Base-by-base conservation (phyloP, 129 eudicot species). In the Chrysanthemum makinoi region DNA sequence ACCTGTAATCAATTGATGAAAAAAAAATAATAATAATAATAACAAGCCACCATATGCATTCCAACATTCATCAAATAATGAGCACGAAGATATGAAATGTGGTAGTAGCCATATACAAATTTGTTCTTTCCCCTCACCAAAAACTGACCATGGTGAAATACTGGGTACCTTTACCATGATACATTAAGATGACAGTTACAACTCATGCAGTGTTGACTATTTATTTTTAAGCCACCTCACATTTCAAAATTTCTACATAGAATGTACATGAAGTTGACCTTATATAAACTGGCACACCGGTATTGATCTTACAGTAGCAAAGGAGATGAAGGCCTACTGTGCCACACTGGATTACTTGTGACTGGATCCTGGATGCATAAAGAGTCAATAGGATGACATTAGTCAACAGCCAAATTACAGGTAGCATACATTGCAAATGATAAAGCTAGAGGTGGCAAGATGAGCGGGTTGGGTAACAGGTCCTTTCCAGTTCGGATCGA, bases 311-410 rank as follows among this genome's bases (percentile, higher is more conserved):
- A 95, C 97, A 95, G 73, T 79, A 95, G 88, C 69, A 88, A 79
- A 73, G 99, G 96, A 80, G 97, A 84, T 2, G 85, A 24, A 69
- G 88, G 83, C 80, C 97, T 84, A 11, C 75, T 85, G 83, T 90
- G 94, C 96, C 96, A 88, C 70, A 76, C 30, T 5, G 99, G 99
- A 73, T 77, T 83, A 68, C 83, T 86, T 60, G 97, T 95, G 53
- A 95, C 97, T 59, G 99, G 99, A 83, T 95, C 99, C 96, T 91
- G 74, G 52, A 69, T 57, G 44, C 56, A 72, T 26, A 71, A 30
- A 70, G 62, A 76, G 14, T 71, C 72, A 65, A 44, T 43, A 26
- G 30, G 64, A 48, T 30, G 54, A 74, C 64, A 5, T 3, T 5
- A 62, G 48, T 56, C 72, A 65, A 60, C 55, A 35, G 26, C 35